Percentiles rank a stretch among this genome's conserved stretches.
Conservation (phyloP, 2,329 filamentous ascomycete genomes). For the Sordariomycetes sp. region DNA sequence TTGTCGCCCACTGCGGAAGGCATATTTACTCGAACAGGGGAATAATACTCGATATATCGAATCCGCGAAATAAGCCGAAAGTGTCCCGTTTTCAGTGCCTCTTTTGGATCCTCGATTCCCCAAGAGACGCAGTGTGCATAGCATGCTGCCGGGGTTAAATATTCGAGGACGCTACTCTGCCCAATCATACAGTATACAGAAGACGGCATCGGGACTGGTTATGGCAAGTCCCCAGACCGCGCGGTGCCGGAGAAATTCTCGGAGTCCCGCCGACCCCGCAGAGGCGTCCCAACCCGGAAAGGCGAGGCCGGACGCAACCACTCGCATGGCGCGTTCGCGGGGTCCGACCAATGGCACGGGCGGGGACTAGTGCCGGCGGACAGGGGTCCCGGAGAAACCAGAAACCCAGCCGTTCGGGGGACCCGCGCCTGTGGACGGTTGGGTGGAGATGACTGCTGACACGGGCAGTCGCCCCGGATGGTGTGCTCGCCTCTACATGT, state of each 20-base stretch:
- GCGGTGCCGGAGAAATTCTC: slow-evolving; percentile 18
- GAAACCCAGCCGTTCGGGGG: neutral
- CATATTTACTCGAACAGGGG: neutral
- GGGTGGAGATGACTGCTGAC: neutral
- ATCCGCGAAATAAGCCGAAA: neutral
- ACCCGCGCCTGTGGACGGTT: neutral
- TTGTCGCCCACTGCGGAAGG: slow-evolving; percentile 1
- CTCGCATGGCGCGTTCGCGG: no score
- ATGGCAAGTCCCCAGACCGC: slow-evolving; percentile 8
- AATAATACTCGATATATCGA: neutral
- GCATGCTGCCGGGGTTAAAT: neutral
- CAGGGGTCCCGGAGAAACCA: neutral
- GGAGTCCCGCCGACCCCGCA: slow-evolving; percentile 9
- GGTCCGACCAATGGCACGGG: no score
- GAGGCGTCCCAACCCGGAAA: no score
- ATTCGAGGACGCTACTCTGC: neutral
- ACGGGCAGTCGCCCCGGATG: neutral
- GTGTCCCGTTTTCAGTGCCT: no score
- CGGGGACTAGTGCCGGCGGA: no score
- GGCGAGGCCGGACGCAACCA: no score
- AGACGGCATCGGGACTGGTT: slow-evolving; percentile 17
- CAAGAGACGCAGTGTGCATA: no score
- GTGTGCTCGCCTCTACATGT: neutral
- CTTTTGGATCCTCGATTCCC: no score
- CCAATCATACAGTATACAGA: slow-evolving; percentile 16